Conservation (phyloP, 2,329 filamentous ascomycete species). For the Colletotrichum abscissum region DNA sequence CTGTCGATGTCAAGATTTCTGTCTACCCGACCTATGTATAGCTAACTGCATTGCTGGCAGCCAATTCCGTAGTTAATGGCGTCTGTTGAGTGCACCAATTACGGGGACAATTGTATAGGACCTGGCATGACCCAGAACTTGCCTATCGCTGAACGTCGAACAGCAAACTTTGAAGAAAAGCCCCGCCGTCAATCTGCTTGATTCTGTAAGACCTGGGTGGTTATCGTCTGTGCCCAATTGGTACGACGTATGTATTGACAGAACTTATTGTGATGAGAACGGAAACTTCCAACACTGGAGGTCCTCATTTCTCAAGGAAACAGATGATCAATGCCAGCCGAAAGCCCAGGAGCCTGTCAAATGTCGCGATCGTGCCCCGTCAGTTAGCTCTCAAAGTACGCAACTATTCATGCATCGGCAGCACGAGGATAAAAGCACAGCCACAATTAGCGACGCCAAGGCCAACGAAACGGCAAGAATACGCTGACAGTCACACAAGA, state of each 20-base stretch:
- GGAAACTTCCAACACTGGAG: neutral
- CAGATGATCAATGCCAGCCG: neutral
- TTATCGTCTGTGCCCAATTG: neutral
- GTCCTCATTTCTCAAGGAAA: neutral
- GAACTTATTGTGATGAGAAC: neutral
- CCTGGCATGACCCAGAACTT: neutral
- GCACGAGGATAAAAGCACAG: neutral
- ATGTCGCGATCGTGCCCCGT: neutral
- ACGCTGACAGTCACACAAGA: neutral
- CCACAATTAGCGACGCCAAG: neutral
- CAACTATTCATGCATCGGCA: neutral
- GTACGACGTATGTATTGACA: neutral
- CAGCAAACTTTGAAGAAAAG: neutral
- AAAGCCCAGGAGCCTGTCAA: neutral
- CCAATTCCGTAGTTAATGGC: too few species aligned
- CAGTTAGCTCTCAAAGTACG: neutral
- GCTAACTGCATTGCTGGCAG: too few species aligned
- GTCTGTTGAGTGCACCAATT: too few species aligned
- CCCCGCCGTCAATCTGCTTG: too few species aligned
- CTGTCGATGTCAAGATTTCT: too few species aligned
- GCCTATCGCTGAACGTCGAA: neutral
- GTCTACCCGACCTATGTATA: too few species aligned
- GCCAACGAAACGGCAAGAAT: neutral
- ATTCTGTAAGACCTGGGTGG: neutral
- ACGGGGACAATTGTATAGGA: too few species aligned